A percentile compares a stretch with the other conserved stretches of the same genome.
Evolutionary conservation across 805 yeast species (phyloP).

Genomic region (Barnettozyma sucrosica): DNA sequence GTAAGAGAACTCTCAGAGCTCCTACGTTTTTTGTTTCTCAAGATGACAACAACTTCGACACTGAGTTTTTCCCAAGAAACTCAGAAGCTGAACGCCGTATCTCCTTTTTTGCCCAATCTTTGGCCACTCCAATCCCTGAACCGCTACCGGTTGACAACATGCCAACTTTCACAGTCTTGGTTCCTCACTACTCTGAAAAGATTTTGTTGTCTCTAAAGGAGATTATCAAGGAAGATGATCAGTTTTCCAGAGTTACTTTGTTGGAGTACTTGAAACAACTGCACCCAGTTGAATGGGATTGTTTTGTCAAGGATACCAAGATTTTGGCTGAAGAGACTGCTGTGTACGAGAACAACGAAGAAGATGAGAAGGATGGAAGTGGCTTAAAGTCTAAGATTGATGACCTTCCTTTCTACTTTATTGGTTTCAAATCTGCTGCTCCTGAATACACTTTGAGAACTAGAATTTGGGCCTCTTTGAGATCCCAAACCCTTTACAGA

Average conservation of each 20-base stretch:
- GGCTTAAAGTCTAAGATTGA: slow-evolving; percentile 78
- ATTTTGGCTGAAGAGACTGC: slow-evolving; percentile 92
- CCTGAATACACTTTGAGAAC: slow-evolving; percentile 96
- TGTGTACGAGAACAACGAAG: slow-evolving; percentile 47
- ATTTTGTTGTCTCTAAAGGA: slow-evolving; percentile 89
- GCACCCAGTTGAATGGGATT: slow-evolving; percentile 96
- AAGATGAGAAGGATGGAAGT: slow-evolving; percentile 53
- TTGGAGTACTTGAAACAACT: slow-evolving; percentile 91
- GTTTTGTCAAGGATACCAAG: slow-evolving; percentile 94
- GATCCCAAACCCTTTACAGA: slow-evolving; percentile 95
- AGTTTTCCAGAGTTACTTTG: slow-evolving; percentile 88
- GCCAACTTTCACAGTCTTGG: slow-evolving; percentile 97
- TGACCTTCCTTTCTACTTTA: slow-evolving; percentile 90
- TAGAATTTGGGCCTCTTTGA: slow-evolving; percentile 96
- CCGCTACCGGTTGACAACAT: slow-evolving; percentile 98
- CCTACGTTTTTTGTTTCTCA: slow-evolving; percentile 98
- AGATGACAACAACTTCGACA: slow-evolving; percentile 87
- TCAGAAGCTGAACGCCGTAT: slow-evolving; percentile 99
- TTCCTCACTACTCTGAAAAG: slow-evolving; percentile 96
- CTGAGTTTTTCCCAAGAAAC: slow-evolving; percentile 94
- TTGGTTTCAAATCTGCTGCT: slow-evolving; percentile 96
- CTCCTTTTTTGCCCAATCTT: slow-evolving; percentile 97
- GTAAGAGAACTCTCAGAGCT: slow-evolving; percentile 96
- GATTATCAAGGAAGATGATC: slow-evolving; percentile 95
- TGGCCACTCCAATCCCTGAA: slow-evolving; percentile 98